phyloP scores from a whole-genome alignment of 2,329 filamentous ascomycete species.

The Elsinoe necatrix region DNA sequence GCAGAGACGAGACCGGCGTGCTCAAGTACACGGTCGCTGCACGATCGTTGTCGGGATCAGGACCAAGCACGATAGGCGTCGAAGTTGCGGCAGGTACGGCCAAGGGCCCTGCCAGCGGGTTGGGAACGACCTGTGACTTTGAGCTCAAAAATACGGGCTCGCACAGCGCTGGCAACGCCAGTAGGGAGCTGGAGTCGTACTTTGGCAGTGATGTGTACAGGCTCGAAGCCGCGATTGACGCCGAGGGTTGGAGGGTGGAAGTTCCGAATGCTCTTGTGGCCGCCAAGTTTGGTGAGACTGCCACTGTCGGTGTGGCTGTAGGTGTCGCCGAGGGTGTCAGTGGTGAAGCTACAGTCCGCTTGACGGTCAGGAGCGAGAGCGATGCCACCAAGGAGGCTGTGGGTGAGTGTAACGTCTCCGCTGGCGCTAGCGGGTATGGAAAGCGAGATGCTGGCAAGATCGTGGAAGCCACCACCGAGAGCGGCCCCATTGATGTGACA shows the following conservation, averaged over 20 bases:
- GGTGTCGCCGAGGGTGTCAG: slow-evolving; percentile 34
- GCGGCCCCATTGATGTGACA: not conserved
- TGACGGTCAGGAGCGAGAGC: slow-evolving; percentile 15
- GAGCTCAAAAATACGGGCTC: slow-evolving; percentile 40
- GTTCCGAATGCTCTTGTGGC: slow-evolving; percentile 23
- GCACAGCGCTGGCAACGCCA: slow-evolving; percentile 21
- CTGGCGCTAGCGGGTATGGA: not conserved
- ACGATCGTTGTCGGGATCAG: slow-evolving; percentile 35
- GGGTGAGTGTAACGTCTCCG: not conserved
- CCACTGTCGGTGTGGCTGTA: slow-evolving; percentile 27
- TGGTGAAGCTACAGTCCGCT: slow-evolving; percentile 37
- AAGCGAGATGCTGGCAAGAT: not conserved
- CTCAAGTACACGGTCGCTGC: slow-evolving; percentile 44
- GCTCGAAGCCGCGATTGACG: slow-evolving; percentile 37
- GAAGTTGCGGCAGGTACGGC: slow-evolving; percentile 33
- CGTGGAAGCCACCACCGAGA: not conserved
- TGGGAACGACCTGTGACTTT: slow-evolving; percentile 40
- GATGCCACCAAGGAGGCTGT: not conserved
- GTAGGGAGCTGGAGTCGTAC: slow-evolving; percentile 32
- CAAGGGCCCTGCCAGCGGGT: slow-evolving; percentile 23
- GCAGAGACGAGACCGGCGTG: slow-evolving; percentile 36
- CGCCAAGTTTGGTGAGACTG: not conserved
- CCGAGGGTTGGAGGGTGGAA: slow-evolving; percentile 40
- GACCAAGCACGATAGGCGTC: slow-evolving; percentile 30
- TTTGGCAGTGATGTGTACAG: slow-evolving; percentile 42